phyloP scores from a whole-genome alignment of 2,329 filamentous ascomycete species.

The Seiridium cupressi region DNA sequence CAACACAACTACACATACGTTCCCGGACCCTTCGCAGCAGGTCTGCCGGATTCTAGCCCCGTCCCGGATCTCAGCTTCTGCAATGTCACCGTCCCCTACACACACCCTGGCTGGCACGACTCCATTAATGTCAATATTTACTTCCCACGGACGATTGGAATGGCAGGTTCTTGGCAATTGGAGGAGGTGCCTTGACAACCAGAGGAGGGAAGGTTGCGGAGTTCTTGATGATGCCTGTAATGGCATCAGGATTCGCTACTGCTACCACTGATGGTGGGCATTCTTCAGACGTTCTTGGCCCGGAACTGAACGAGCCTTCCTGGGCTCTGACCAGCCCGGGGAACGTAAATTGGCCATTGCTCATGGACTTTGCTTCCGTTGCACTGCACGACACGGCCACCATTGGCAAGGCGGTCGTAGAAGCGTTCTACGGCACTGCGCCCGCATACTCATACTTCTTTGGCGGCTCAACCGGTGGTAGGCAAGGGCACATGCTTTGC shows the following conservation, averaged over 20 bases:
- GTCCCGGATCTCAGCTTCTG: conserved; percentile 26
- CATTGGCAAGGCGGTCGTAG: conserved; percentile 44
- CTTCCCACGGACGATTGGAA: conserved; percentile 33
- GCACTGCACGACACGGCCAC: conserved; percentile 43
- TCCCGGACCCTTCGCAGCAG: conserved; percentile 2
- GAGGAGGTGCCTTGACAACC: conserved; percentile 31
- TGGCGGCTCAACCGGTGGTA: conserved; percentile 54
- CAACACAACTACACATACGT: conserved; percentile 2
- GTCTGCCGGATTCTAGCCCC: not conserved
- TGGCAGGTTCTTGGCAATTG: conserved; percentile 32
- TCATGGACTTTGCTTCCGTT: conserved; percentile 18
- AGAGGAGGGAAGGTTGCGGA: conserved; percentile 19
- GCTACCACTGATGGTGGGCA: conserved; percentile 23
- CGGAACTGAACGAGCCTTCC: not conserved
- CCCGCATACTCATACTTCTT: conserved; percentile 49
- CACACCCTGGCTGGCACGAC: conserved; percentile 37
- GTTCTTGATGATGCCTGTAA: conserved; percentile 13
- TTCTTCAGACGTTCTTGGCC: not conserved
- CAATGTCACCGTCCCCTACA: conserved; percentile 41
- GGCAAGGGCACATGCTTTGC: conserved; percentile 52
- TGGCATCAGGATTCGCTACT: conserved; percentile 22
- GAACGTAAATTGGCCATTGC: conserved; percentile 18
- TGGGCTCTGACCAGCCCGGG: conserved; percentile 22
- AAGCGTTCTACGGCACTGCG: conserved; percentile 43
- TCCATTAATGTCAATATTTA: conserved; percentile 32